These are phyloP conservation scores for Suillus placidus DNA, from an alignment of 768 basidiomycete genomes.

Conservation along the genomic window DNA sequence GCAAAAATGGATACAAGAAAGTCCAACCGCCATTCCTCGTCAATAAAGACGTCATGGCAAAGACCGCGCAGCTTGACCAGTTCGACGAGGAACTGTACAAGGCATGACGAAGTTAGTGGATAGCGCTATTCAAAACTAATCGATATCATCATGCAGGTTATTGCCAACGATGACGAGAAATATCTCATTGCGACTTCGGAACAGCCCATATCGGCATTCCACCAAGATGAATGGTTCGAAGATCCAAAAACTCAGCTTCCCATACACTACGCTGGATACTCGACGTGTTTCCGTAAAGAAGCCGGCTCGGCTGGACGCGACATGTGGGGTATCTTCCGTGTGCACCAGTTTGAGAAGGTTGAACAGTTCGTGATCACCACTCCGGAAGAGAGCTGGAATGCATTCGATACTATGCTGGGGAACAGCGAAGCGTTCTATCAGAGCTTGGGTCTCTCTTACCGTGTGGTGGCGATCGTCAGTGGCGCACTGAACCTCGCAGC, in stretches of 20 bases:
- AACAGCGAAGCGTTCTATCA: slow-evolving; percentile 96
- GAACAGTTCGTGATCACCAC: slow-evolving; percentile 97
- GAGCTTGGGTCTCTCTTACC: slow-evolving; percentile 90
- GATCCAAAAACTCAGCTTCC: slow-evolving; percentile 92
- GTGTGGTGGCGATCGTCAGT: slow-evolving; percentile 92
- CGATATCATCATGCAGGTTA: slow-evolving; percentile 53
- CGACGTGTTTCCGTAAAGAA: slow-evolving; percentile 99
- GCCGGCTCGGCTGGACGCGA: slow-evolving; percentile 97
- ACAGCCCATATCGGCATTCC: slow-evolving; percentile 96
- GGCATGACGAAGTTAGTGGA: slow-evolving; percentile 41
- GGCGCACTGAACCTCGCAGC: slow-evolving; percentile 97
- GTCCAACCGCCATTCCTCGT: slow-evolving; percentile 98
- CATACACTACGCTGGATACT: slow-evolving; percentile 83
- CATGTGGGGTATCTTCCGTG: slow-evolving; percentile 99
- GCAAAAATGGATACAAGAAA: slow-evolving; percentile 84
- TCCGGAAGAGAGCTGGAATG: slow-evolving; percentile 92
- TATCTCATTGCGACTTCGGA: slow-evolving; percentile 99
- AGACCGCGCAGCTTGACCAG: slow-evolving; percentile 97
- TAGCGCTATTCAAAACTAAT: slow-evolving; percentile 1
- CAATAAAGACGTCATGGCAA: slow-evolving; percentile 96
- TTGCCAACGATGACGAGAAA: slow-evolving; percentile 91
- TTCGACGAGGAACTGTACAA: slow-evolving; percentile 99
- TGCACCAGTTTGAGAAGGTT: slow-evolving; percentile 99
- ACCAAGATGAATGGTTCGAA: slow-evolving; percentile 98
- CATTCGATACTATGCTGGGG: slow-evolving; percentile 88